Evolutionary conservation across 179 eudicot species (phyloP), one percentile per base, ranked within the genome.

Genomic region (Nepenthes alata): DNA sequence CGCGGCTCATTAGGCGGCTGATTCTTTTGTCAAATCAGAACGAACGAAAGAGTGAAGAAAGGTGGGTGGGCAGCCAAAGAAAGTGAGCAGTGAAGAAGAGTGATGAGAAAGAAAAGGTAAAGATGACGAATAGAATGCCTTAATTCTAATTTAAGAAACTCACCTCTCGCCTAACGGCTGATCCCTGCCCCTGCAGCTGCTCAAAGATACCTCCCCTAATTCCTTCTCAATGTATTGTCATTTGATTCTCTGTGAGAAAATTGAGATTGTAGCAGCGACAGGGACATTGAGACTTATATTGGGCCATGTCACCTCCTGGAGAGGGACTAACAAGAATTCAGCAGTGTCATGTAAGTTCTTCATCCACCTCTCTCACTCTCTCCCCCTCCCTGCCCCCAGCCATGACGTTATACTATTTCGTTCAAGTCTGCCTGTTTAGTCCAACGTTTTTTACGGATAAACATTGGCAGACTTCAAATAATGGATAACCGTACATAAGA

Each of bases 81-180:
- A 25, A 25, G 25, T 0, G 25, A 25, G 25, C 25, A 69, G 65
- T 41, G 51, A n/a, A 58, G 54, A 70, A 75, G 74, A 65, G 78
- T 74, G 61, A 70, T 56, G 51, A 5, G 48, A 50, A 75, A 75
- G 78, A 6, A 61, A 65, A 66, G 64, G 39, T 39, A 49, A 36
- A 60, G 4, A 57, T 14, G 38, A n/a, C n/a, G n/a, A 2, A 4
- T 25, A 71, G 37, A 75, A 75, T 75, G 62, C 78, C 70, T 75
- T 75, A 70, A 75, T 75, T 75, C 60, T 12, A 54, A 62, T 64
- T 66, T 37, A 75, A 75, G 78, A n/a, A 65, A 74, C 66, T 45
- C 7, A 5, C n/a, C 41, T 59, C 25, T 50, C 49, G 63, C 70
- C 70, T 58, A 66, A 58, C 70, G 35, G 3, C 25, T 16, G 25